Base-by-base conservation (phyloP, 1,139 yeast species). In the Blastobotrys apis region DNA sequence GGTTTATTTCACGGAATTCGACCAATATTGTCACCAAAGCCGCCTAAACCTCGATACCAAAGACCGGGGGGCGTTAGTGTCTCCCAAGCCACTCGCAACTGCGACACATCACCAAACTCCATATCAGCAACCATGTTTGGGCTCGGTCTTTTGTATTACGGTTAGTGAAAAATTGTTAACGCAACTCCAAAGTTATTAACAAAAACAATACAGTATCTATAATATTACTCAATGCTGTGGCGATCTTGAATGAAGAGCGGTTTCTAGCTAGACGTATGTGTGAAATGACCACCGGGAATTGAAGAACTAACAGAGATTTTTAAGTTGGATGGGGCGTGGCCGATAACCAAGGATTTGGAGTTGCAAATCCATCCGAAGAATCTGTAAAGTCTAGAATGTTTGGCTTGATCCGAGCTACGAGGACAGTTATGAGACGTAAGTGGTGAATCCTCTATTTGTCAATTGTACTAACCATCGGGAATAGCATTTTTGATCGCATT, bases 171-270 rank as follows among this genome's bases (percentile, higher is more conserved):
- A 15, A n/a, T 16, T 21, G 8, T 12, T 10, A 9, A 12, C 6
- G 25, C 10, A 13, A 22, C 25, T 12, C 22, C 13, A n/a, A 19
- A 4, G 21, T 5, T 29, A 46, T 51, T 48, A 52, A 52, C 54
- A n/a, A n/a, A n/a, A n/a, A n/a, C n/a, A 38, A 31, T 37, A 26
- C 34, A 49, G 63, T 57, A 60, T 83, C 79, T 43, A 71, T 85
- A 31, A 71, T 86, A 48, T 66, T 83, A 47, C 75, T 84, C 44
- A 86, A 86, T 62, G 79, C 92, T 0, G 75, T 85, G 23, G 94
- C 95, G 1, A 83, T 86, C 35, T 71, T 86, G 39, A 82, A 84
- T 56, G 95, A 86, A 58, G 94, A 86, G 61, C 69, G 95, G 49
- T 86, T 86, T 59, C 69, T 86, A 45, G 81, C 82, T 53, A 68